Evolutionary conservation across 495 filamentous ascomycete species (phyloP).

Genomic region (Penicillium egyptiacum): DNA sequence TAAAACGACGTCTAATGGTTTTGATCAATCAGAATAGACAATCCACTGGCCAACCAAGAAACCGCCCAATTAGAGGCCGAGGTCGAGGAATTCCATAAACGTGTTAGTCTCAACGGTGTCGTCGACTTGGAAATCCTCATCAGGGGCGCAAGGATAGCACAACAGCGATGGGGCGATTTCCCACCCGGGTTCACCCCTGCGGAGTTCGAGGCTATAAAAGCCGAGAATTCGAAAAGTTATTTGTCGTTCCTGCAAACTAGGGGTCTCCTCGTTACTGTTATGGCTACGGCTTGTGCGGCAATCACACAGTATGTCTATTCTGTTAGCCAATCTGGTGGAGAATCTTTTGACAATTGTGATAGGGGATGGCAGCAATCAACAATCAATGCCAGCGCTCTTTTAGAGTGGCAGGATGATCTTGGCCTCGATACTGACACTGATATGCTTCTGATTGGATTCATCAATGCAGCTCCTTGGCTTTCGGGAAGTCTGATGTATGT

Average conservation of each 20-base stretch:
- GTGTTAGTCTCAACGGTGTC: constrained; percentile 4
- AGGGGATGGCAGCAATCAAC: constrained; percentile 68
- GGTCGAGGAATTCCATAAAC: constrained; percentile 11
- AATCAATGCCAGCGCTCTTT: constrained; percentile 61
- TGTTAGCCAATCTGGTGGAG: neutral
- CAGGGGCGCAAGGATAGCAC: constrained; percentile 19
- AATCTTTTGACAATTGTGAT: neutral
- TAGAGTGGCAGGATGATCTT: constrained; percentile 55
- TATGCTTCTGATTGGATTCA: constrained; percentile 34
- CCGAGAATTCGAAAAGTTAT: constrained; percentile 1
- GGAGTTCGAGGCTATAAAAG: neutral
- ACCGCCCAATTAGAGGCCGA: constrained; percentile 6
- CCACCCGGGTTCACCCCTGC: constrained; percentile 1
- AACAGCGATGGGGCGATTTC: neutral
- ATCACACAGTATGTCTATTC: constrained; percentile 29
- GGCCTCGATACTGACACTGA: constrained; percentile 31
- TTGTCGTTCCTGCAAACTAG: constrained; percentile 22
- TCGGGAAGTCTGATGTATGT: constrained; percentile 37
- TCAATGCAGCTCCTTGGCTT: constrained; percentile 37
- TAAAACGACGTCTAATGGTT: neutral
- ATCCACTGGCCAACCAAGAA: neutral
- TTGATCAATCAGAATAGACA: neutral
- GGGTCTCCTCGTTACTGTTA: constrained; percentile 24
- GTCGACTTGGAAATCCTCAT: constrained; percentile 16
- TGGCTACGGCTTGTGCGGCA: constrained; percentile 30